Evolutionary conservation across 129 eudicot species (phyloP), one percentile per base, ranked within the genome.

Genomic region (Chrysanthemum lavandulifolium): DNA sequence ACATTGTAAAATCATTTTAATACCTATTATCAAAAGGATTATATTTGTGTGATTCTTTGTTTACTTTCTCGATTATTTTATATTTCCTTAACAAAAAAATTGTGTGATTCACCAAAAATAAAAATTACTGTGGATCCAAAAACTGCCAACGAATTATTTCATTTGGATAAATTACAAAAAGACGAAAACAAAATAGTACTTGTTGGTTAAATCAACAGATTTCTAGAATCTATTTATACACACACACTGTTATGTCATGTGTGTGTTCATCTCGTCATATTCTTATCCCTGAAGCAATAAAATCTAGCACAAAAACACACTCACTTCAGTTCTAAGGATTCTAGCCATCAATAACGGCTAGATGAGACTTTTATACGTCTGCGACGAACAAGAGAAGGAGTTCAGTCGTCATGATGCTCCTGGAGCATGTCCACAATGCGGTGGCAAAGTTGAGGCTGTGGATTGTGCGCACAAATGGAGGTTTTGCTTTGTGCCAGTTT

Each of bases 381-480:
- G 84, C 25, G 73, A 80, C 4, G 80, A 70, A 67, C 80, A 80
- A 56, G 61, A 74, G 52, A 75, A 76, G 69, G 84, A 80, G 67
- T 15, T 74, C 14, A 62, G 62, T 48, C 75, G 84, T 10, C 75
- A 63, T 0, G 68, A 80, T 27, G 84, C 84, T 62, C 84, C 84
- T 6, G 84, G 84, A 13, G 68, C 61, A 0, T 80, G 84, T 50
- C 84, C 84, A 3, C 43, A 64, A 62, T 80, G 84, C 51, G 84
- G 80, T 11, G 84, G 84, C 47, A 80, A 68, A 50, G 84, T 80
- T 13, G 84, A 63, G 31, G 80, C 84, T 3, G 80, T 80, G 0
- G 80, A 80, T 14, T 74, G 31, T 47, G 65, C 76, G 2, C 71
- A 65, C 29, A 74, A 71, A 68, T 75, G 84, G 84, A 61, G 76